A percentile compares a stretch with the other conserved stretches of the same genome.
Conservation (phyloP, 2,329 filamentous ascomycete genomes). For the Claviceps sp. region DNA sequence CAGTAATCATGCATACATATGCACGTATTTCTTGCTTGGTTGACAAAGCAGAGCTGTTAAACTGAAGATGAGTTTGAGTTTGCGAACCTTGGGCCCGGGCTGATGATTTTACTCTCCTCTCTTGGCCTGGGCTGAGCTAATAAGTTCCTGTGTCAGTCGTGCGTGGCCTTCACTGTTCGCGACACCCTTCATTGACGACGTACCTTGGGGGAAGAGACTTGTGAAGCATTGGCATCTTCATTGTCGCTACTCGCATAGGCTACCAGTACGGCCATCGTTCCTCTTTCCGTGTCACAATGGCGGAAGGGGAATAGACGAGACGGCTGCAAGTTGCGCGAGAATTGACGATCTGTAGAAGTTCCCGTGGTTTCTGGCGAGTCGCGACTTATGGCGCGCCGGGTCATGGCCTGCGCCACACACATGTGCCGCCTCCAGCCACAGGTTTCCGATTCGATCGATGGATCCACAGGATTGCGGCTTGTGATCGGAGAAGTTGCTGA, state of each 20-base stretch:
- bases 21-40: background rate
- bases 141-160: background rate
- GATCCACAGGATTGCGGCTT: background rate
- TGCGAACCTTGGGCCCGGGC: background rate
- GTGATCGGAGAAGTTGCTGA: background rate
- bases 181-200: background rate
- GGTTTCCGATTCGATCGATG: too few relatives aligned
- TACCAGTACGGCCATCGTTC: slow-evolving; percentile 31
- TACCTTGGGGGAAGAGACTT: slow-evolving; percentile 1
- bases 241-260: slow-evolving; percentile 40
- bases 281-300: background rate
- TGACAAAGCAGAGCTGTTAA: background rate
- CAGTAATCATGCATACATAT: background rate
- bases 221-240: slow-evolving; percentile 22
- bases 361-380: background rate
- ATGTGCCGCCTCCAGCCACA: background rate
- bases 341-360: background rate
- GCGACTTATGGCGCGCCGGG: background rate
- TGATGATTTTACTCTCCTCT: background rate
- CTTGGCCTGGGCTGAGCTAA: background rate
- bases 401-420: slow-evolving; percentile 1
- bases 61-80: background rate
- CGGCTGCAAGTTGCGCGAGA: background rate
- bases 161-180: background rate
- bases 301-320: background rate